Base-by-base conservation (phyloP, 139 green algal species). In the Haematococcus lacustris region DNA sequence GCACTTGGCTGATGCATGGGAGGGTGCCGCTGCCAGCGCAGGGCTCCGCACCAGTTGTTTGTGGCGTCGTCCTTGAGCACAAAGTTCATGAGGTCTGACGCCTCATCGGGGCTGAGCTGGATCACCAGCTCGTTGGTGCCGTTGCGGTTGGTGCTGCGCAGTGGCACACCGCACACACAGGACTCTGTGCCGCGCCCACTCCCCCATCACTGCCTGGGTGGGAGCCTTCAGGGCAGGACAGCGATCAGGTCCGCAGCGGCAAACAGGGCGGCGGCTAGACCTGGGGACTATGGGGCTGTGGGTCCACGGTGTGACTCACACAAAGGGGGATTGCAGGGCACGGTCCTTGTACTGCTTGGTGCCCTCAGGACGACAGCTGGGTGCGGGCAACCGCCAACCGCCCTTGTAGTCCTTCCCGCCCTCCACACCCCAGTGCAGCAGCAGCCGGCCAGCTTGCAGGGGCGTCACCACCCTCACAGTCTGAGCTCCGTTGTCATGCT, bases 341-440 rank as follows among this genome's bases (percentile, higher is more conserved):
- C 94, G 82, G 23, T 97, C 84, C 74, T 98, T 98, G 83, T 98
- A 98, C 66, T 90, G 75, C 2, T 85, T 76, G 5, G 94, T 98
- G 63, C 91, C 91, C 34, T 90, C 83, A 6, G 93, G 93, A 30
- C 87, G 78, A 28, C 68, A 74, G 1, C 26, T 40, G 6, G 66
- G 37, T 33, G 81, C 88, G 0, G 91, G 92, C 34, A 98, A 82
- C 3, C 91, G 78, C 93, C 93, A 98, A 60, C 92, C 92, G 1
- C 87, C 90, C 71, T 93, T 88, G 80, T 96, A 93, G 47, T 83
- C 76, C 33, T 80, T 82, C 2, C 91, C 89, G 3, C 93, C 91
- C 73, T 93, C 85, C 32, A 98, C 85, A 21, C 93, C 93, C 93
- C 93, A 98, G 79, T 98, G 93, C 70, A 97, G 82, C 62, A 97